Base-by-base conservation (phyloP, 192 early-diverging fungal species). In the Umbelopsis sp. region DNA sequence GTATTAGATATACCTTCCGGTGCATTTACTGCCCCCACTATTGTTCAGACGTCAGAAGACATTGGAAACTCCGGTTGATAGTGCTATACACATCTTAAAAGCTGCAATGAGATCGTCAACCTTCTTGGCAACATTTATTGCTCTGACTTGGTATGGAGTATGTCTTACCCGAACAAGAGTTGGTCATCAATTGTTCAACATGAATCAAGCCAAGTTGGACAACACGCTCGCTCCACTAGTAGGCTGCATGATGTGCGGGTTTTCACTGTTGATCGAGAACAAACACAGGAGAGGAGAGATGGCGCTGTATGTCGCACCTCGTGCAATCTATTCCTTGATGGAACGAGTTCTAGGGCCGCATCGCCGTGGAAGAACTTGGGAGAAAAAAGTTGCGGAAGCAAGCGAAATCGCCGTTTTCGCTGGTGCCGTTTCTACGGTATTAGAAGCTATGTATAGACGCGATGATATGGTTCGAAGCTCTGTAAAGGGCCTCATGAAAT, bases 191-290 rank as follows among this genome's bases (percentile, higher is more conserved):
- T 16, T 73, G 18, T 70, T 81, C 23, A 20, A 66, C 27, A 45
- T 81, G 50, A 49, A 78, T 65, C 73, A 82, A 70, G 22, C 70
- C 49, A 44, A 74, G 49, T 52, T 83, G 52, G 81, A 82, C 25
- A 30, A 74, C 74, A 76, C 83, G 68, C 74, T 78, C 74, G 87
- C 71, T 67, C 81, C 81, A 23, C 84, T 73, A 71, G 77, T 81
- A 45, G 84, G 82, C 11, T 75, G 86, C 16, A 74, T 92, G 55
- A 50, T 89, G 51, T 88, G 85, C 45, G 92, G 92, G 0, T 78
- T 87, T 15, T 88, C 85, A 33, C 78, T 93, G 8, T 71, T 92
- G 35, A 68, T 93, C 16, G 92, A 93, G 33, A 86, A 82, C 58
- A 78, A 82, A 33, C 81, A 82, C 49, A 69, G 82, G 47, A 55